Conservation (phyloP, 1,139 yeast genomes). For the Kurtzmaniella quercitrusa region DNA sequence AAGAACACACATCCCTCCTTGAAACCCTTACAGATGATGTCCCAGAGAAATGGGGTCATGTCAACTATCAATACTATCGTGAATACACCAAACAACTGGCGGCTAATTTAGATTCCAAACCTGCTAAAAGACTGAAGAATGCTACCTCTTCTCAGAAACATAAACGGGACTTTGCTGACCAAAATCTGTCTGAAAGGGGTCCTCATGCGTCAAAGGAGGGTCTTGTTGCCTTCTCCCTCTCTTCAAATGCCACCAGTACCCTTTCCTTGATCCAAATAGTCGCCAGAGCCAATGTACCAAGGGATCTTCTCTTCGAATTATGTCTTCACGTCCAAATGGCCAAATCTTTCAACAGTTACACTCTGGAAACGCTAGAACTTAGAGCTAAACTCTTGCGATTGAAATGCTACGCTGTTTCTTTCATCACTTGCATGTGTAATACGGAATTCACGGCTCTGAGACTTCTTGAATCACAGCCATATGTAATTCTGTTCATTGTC, state of each 20-base stretch:
- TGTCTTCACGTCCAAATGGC: slow-evolving; percentile 60
- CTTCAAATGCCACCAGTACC: not conserved
- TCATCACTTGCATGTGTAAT: slow-evolving; percentile 45
- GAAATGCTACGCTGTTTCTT: slow-evolving; percentile 66
- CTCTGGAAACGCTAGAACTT: slow-evolving; percentile 49
- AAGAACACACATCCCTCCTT: slow-evolving; percentile 50
- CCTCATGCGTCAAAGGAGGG: not conserved
- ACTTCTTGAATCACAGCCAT: slow-evolving; percentile 72
- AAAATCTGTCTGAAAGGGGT: not conserved
- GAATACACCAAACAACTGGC: slow-evolving; percentile 3
- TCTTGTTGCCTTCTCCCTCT: not conserved
- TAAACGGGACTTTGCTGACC: not conserved
- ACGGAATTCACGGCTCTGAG: slow-evolving; percentile 57
- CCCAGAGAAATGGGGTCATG: slow-evolving; percentile 55
- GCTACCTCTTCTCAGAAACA: not conserved
- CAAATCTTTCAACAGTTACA: slow-evolving; percentile 62
- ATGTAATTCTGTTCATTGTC: slow-evolving; percentile 64
- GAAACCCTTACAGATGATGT: slow-evolving; percentile 48
- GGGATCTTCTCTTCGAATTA: slow-evolving; percentile 53
- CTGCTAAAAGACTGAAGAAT: not conserved
- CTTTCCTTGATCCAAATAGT: slow-evolving; percentile 1
- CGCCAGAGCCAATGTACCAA: slow-evolving; percentile 8
- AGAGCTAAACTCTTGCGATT: slow-evolving; percentile 59
- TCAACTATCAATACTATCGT: slow-evolving; percentile 55
- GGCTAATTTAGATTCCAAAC: not conserved